These are phyloP conservation scores for Serendipita indica DNA, from an alignment of 768 basidiomycete species.

Conservation along the genomic window DNA sequence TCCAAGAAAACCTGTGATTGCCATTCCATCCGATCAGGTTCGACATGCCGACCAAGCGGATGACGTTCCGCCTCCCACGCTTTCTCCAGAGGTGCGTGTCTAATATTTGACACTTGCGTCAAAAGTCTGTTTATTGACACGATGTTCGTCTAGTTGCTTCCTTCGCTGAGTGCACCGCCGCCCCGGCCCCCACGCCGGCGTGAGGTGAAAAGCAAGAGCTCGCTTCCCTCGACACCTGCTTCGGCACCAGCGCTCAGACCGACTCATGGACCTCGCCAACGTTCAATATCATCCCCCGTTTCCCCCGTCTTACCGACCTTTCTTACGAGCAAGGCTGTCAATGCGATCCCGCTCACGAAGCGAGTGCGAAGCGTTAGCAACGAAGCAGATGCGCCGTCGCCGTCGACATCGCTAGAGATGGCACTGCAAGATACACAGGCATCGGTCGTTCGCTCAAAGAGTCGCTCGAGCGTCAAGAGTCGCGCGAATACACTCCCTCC, in stretches of 20 bases:
- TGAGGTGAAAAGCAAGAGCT: neutral
- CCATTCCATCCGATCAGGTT: no score
- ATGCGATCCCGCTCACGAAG: neutral
- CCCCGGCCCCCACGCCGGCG: neutral
- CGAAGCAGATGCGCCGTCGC: neutral
- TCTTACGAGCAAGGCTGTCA: neutral
- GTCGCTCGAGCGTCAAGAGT: neutral
- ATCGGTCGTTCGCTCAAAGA: neutral
- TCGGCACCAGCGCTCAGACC: neutral
- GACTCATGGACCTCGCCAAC: neutral
- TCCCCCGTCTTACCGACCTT: neutral
- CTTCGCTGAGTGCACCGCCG: neutral
- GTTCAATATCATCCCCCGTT: neutral
- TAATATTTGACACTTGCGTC: neutral
- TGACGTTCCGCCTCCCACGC: neutral
- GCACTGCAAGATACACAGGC: neutral
- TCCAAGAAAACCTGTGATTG: no score
- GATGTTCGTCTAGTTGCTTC: neutral
- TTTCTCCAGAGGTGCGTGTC: neutral
- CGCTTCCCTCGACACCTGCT: neutral
- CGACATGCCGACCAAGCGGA: no score
- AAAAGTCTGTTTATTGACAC: neutral
- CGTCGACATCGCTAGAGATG: neutral
- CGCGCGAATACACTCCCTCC: neutral
- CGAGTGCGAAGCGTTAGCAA: neutral